Base-by-base conservation (phyloP, 2,329 filamentous ascomycete species). In the Oidium heveae region DNA sequence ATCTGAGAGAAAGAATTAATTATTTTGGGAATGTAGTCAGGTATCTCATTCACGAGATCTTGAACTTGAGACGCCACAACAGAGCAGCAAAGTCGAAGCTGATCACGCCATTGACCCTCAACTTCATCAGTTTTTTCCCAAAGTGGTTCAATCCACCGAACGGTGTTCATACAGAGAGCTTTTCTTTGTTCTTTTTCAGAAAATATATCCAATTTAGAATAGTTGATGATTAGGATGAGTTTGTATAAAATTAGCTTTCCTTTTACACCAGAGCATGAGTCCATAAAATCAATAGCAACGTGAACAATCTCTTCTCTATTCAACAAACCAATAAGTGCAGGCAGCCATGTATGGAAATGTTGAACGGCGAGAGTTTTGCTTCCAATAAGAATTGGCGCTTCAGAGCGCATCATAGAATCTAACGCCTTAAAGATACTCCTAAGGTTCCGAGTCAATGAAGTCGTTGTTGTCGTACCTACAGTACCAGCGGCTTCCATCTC, bases 271-370 rank as follows among this genome's bases (percentile, higher is more conserved):
- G 80, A 77, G 68, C 88, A 95, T 0, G 91, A 86, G 64, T 95
- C 87, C 71, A 96, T 82, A 63, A 96, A 94, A 67, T 89, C 86
- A 58, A 93, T 85, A 43, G 88, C 86, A 58, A 95, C 83, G 62
- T 94, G 83, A 54, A 95, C 71, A 49, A 95, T 89, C 65, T 96
- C 89, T 61, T 87, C 82, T 0, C 82, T 80, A 4, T 75, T 77
- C 63, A 96, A 74, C 39, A 91, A 73, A 1, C 81, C 79, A 0
- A 78, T 74, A 10, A 98, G 76, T 64, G 96, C 89, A 0, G 91
- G 89, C n/a, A 98, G 71, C 91, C 91, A 98, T 0, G 85, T 84
- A 64, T 96, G 89, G 66, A 96, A 94, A 66, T 96, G 86, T 67
- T 98, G 91, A 13, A 96, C 87, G 2, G 93, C 80, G 52, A 98